Percentiles rank a stretch among this genome's conserved stretches.
These are phyloP conservation scores for Microsporum audouinii DNA, from an alignment of 2,329 filamentous ascomycete species.

Conservation along the genomic window DNA sequence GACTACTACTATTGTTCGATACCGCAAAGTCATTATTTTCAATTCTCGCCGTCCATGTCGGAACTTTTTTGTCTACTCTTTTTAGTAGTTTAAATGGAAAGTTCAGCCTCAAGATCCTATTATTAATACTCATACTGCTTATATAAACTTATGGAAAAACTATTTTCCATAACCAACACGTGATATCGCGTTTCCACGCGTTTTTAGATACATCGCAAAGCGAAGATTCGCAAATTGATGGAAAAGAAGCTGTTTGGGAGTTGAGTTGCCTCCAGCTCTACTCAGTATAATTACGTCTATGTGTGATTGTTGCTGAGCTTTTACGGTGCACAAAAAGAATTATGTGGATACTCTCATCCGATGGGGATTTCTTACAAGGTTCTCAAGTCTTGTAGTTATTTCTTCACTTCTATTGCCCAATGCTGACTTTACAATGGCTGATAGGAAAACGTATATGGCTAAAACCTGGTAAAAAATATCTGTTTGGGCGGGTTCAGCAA, in stretches of 20 bases:
- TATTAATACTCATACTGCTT: not conserved
- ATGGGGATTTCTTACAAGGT: conserved; percentile 38
- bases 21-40: not conserved
- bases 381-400: conserved; percentile 18
- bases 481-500: conserved; percentile 65
- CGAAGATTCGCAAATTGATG: not conserved
- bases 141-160: not conserved
- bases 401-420: conserved; percentile 35
- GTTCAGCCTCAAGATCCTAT: not conserved
- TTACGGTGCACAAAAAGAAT: not conserved
- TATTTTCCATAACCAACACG: not conserved
- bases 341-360: conserved; percentile 55
- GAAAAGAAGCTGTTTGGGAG: not conserved
- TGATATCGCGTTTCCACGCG: conserved; percentile 5
- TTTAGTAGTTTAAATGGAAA: not conserved
- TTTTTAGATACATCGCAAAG: not conserved
- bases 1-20: not conserved
- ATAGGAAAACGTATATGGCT: conserved; percentile 68
- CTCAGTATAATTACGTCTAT: not conserved
- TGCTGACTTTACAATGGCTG: not conserved
- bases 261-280: not conserved
- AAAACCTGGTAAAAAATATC: conserved; percentile 69
- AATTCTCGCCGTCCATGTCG: not conserved
- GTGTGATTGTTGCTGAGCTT: not conserved
- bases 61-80: too few relatives aligned